Conservation (phyloP, 2,329 filamentous ascomycete species). For the Lecanoromycetidae sp. region DNA sequence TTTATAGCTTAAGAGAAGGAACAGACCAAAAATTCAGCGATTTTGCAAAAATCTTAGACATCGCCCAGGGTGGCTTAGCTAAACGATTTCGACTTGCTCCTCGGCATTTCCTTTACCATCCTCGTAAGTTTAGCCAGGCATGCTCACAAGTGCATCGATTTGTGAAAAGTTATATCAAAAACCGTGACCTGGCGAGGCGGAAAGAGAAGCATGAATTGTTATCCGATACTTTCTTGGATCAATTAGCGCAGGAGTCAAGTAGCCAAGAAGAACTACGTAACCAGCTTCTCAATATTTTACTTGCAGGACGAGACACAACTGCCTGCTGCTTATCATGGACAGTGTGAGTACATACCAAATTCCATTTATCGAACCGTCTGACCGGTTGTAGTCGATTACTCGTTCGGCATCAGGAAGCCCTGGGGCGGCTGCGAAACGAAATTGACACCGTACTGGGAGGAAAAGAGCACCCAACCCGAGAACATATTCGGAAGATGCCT, state of each 20-base stretch:
- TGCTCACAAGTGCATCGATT: slow-evolving; percentile 22
- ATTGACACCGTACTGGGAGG: slow-evolving; percentile 2
- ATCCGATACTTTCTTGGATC: slow-evolving; percentile 8
- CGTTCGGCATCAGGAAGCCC: slow-evolving; percentile 54
- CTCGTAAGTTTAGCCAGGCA: slow-evolving; percentile 22
- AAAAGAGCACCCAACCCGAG: slow-evolving; percentile 3
- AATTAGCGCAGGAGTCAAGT: slow-evolving; percentile 6
- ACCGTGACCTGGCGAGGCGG: slow-evolving; percentile 2
- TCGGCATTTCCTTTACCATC: slow-evolving; percentile 24
- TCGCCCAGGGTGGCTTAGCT: slow-evolving; percentile 17
- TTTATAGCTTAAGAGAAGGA: slow-evolving; percentile 16
- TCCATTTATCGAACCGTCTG: no score
- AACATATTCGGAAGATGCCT: slow-evolving; percentile 14
- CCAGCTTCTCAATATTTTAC: slow-evolving; percentile 24
- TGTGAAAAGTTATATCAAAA: slow-evolving; percentile 19
- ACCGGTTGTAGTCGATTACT: slow-evolving; percentile 53
- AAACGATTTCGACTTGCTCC: slow-evolving; percentile 24
- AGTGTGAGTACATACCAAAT: slow-evolving; percentile 19
- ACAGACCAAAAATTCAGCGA: slow-evolving; percentile 8
- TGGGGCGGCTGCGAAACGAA: slow-evolving; percentile 50
- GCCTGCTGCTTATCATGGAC: slow-evolving; percentile 25
- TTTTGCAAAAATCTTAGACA: slow-evolving; percentile 17
- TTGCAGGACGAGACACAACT: slow-evolving; percentile 26
- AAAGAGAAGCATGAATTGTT: neutral
- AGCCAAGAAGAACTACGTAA: slow-evolving; percentile 18